Conservation (phyloP, 441 rosid species). For the Gossypium schwendimanii region DNA sequence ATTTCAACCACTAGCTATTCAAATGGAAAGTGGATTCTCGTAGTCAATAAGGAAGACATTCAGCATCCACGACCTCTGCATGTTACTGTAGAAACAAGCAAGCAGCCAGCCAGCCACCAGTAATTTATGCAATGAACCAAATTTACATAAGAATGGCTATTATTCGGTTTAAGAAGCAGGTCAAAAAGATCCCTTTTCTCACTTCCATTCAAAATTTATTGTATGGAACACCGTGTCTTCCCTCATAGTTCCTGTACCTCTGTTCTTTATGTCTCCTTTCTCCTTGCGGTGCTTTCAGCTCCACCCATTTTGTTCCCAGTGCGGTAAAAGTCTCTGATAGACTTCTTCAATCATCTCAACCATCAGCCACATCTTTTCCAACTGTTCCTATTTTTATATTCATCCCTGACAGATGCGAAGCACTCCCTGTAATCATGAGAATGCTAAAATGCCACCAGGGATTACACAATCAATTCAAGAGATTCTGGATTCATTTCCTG, state of each 20-base stretch:
- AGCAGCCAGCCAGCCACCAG: not conserved
- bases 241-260: not conserved
- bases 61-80: not conserved
- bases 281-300: not conserved
- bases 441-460: not conserved
- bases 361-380: not conserved
- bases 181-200: not conserved
- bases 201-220: not conserved
- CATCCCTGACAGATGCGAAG: not conserved
- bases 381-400: not conserved
- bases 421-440: not conserved
- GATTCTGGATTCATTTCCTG: constrained; percentile 16
- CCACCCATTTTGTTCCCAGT: not conserved
- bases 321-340: not conserved
- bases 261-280: not conserved
- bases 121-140: not conserved
- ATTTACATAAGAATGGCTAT: not conserved
- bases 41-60: not conserved
- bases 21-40: not conserved
- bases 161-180: not conserved
- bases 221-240: not conserved
- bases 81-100: not conserved
- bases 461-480: constrained; percentile 17
- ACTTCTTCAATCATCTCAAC: not conserved
- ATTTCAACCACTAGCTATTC: not conserved